phyloP scores from a whole-genome alignment of 805 yeast species.

The Wickerhamiella musiphila region DNA sequence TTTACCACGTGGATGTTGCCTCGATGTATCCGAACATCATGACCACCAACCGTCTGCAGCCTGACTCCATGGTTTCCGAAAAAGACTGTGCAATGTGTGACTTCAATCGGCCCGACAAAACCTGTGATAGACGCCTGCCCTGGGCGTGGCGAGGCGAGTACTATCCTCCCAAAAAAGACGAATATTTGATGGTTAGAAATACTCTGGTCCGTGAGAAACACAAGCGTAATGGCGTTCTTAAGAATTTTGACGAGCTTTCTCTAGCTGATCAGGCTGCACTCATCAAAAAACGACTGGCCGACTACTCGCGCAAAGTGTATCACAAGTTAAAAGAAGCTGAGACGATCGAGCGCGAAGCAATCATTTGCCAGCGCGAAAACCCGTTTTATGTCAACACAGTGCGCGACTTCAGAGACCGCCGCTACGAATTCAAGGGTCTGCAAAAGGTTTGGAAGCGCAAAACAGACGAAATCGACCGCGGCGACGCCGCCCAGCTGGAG shows the following conservation, averaged over 20 bases:
- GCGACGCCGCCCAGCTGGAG: conserved; percentile 48
- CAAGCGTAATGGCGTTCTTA: conserved; percentile 1
- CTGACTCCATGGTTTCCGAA: conserved; percentile 91
- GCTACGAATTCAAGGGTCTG: conserved; percentile 85
- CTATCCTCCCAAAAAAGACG: conserved; percentile 79
- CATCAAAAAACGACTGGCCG: conserved; percentile 62
- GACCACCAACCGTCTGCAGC: conserved; percentile 94
- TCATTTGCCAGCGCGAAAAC: conserved; percentile 92
- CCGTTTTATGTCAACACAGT: conserved; percentile 95
- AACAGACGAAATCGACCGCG: conserved; percentile 32
- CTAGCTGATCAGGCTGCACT: conserved; percentile 60
- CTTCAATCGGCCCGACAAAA: conserved; percentile 86
- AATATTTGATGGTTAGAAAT: conserved; percentile 75
- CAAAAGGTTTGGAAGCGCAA: conserved; percentile 92
- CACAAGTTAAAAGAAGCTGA: conserved; percentile 67
- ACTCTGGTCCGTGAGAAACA: conserved; percentile 56
- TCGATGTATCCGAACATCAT: conserved; percentile 98
- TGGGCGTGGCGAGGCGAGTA: conserved; percentile 99
- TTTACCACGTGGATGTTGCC: conserved; percentile 96
- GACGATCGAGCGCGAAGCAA: conserved; percentile 76
- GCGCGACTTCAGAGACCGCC: conserved; percentile 81
- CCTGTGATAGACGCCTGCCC: conserved; percentile 75
- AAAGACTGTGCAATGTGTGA: conserved; percentile 96
- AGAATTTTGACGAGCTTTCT: conserved; percentile 50
- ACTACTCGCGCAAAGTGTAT: conserved; percentile 72